Evolutionary conservation across 2,329 filamentous ascomycete genomes (phyloP), one percentile per base, ranked within the genome.

Genomic region (Chrysoporthe cubensis): DNA sequence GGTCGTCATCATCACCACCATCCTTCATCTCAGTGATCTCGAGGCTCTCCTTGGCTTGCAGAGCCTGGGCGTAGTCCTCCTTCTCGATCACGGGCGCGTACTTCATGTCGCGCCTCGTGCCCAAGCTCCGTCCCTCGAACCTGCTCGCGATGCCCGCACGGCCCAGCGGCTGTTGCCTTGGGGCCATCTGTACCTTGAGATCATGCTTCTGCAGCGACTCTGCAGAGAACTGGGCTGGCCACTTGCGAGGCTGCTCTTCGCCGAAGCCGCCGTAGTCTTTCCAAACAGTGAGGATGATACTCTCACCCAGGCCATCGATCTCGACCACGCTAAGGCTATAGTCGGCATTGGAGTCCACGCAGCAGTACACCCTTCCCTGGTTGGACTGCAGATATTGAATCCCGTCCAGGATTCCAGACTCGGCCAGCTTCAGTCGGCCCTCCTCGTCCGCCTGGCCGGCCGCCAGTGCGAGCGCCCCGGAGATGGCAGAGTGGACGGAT

Each of bases 201-300:
- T 52, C 48, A 13, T 32, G 48, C n/a, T 52, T 52, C n/a, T 21
- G 48, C 48, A 52, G 48, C 4, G 48, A 52, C 14, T 57, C 32
- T 21, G 32, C 13, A 6, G 32, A 57, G 11, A 18, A 18, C 16
- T 57, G 52, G 16, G 52, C 14, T 5, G 34, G 16, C 52, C 66
- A 68, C 42, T 68, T 68, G 46, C 7, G 32, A 5, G 40, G 18
- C 21, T 57, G 3, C 1, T 56, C 62, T 4, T 14, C 9, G 1
- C 42, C 37, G 6, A 68, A 26, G 32, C 66, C 66, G 26, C 66
- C 66, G 5, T 65, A 16, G n/a, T 62, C 48, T 32, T 58, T 68
- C 66, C 66, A 68, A 2, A 50, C 44, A 18, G 57, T 57, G 42
- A 68, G 57, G 7, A 68, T 48, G 11, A 68, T 14, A 18, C 62